Conservation (phyloP, 2,329 filamentous ascomycete genomes). For the Pyrenochaeta sp. region DNA sequence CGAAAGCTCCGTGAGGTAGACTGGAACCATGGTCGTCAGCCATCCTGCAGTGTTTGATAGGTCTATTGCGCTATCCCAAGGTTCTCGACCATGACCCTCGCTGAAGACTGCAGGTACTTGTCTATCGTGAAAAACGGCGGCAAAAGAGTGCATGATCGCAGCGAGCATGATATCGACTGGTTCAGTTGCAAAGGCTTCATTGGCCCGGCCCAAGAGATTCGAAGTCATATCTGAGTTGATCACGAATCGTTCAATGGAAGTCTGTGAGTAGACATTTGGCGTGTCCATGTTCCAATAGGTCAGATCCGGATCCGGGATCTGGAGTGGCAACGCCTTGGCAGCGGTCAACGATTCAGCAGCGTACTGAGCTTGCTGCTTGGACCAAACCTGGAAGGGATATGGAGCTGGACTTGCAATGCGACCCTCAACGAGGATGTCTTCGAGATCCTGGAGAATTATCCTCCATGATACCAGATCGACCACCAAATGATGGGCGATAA, state of each 20-base stretch:
- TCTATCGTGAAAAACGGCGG: constrained; percentile 59
- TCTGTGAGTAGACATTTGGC: neutral
- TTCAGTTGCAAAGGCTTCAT: constrained; percentile 60
- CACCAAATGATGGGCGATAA: constrained; percentile 42
- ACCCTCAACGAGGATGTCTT: constrained; percentile 27
- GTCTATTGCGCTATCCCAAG: constrained; percentile 38
- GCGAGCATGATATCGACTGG: constrained; percentile 42
- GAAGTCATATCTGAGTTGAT: constrained; percentile 17
- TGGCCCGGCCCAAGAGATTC: constrained; percentile 16
- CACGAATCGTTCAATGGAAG: constrained; percentile 18
- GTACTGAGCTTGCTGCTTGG: constrained; percentile 17
- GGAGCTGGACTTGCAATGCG: constrained; percentile 1
- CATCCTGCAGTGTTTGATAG: constrained; percentile 33
- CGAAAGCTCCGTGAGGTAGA: constrained; percentile 44
- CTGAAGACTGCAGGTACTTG: constrained; percentile 49
- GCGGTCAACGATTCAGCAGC: neutral
- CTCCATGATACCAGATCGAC: constrained; percentile 58
- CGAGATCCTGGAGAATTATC: constrained; percentile 52
- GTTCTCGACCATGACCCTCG: constrained; percentile 7
- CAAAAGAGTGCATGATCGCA: constrained; percentile 51
- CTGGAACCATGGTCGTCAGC: constrained; percentile 30
- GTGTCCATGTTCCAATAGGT: constrained; percentile 30
- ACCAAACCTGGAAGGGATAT: constrained; percentile 25
- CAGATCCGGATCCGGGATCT: constrained; percentile 26
- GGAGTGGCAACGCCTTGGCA: constrained; percentile 10